Evolutionary conservation across 148 eudicot genomes (phyloP).

Genomic region (Spergularia marina): DNA sequence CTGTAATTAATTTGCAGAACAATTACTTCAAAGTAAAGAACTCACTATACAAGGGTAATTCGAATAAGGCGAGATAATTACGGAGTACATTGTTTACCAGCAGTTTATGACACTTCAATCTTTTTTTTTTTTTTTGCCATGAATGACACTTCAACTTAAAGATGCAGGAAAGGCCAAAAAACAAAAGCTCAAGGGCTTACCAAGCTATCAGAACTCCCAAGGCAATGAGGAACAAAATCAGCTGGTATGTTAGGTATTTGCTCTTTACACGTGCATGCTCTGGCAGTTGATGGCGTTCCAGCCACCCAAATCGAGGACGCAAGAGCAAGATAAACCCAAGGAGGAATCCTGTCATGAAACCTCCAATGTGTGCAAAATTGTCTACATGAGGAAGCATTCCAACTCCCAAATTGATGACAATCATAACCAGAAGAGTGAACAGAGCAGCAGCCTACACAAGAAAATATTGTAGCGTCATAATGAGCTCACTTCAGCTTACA

Average conservation of each 20-base stretch:
- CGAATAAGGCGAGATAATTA: too few species aligned
- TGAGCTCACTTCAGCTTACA: neutral
- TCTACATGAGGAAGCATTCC: conserved; percentile 90
- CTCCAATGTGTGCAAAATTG: conserved; percentile 90
- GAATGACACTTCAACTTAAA: too few species aligned
- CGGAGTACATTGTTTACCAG: too few species aligned
- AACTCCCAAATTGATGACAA: conserved; percentile 68
- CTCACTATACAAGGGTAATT: too few species aligned
- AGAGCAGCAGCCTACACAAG: conserved; percentile 70
- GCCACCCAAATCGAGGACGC: conserved; percentile 83
- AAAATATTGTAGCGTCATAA: neutral
- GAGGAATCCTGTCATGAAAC: conserved; percentile 70
- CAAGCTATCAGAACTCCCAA: conserved; percentile 48
- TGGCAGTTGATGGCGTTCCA: conserved; percentile 60
- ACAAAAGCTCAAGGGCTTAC: conserved; percentile 39
- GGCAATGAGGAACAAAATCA: conserved; percentile 45
- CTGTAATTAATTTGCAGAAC: too few species aligned
- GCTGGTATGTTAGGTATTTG: conserved; percentile 56
- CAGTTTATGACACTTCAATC: too few species aligned
- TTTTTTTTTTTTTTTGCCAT: too few species aligned
- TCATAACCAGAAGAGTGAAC: conserved; percentile 64
- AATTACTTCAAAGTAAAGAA: too few species aligned
- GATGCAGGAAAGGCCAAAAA: too few species aligned
- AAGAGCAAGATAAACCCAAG: conserved; percentile 67
- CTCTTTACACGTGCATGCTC: conserved; percentile 52